phyloP scores from a whole-genome alignment of 2,329 filamentous ascomycete species.

The Diaporthe sp. region DNA sequence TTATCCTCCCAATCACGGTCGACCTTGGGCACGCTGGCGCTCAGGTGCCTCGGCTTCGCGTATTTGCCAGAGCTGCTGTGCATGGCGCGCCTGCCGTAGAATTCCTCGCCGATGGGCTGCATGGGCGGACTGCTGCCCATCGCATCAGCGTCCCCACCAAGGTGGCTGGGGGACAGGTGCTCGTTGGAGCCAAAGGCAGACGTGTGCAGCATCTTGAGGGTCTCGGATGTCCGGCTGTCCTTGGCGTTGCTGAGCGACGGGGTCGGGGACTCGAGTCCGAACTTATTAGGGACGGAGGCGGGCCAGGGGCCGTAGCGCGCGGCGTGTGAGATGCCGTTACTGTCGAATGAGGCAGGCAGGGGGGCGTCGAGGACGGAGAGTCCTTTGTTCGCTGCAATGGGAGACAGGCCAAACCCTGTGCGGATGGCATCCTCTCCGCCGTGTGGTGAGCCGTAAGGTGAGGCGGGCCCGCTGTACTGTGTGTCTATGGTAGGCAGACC shows the following conservation, averaged over 20 bases:
- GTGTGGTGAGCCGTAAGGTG: constrained; percentile 85
- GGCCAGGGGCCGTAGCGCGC: constrained; percentile 92
- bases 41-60: constrained; percentile 76
- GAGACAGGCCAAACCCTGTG: constrained; percentile 83
- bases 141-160: constrained; percentile 55
- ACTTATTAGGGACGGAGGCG: constrained; percentile 92
- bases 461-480: constrained; percentile 68
- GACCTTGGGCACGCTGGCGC: constrained; percentile 76
- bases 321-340: constrained; percentile 92
- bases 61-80: constrained; percentile 71
- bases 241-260: constrained; percentile 77
- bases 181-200: constrained; percentile 77
- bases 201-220: constrained; percentile 75
- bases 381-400: constrained; percentile 74
- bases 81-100: constrained; percentile 80
- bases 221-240: constrained; percentile 73
- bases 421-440: constrained; percentile 73
- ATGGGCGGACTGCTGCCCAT: constrained; percentile 61
- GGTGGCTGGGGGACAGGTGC: constrained; percentile 56
- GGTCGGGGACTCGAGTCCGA: constrained; percentile 88
- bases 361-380: constrained; percentile 95
- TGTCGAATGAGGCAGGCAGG: constrained; percentile 94
- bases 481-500: constrained; percentile 72
- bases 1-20: constrained; percentile 75
- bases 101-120: constrained; percentile 70